These are phyloP conservation scores for Casuarina cunninghamiana DNA, from an alignment of 306 rosid species.

Conservation along the genomic window DNA sequence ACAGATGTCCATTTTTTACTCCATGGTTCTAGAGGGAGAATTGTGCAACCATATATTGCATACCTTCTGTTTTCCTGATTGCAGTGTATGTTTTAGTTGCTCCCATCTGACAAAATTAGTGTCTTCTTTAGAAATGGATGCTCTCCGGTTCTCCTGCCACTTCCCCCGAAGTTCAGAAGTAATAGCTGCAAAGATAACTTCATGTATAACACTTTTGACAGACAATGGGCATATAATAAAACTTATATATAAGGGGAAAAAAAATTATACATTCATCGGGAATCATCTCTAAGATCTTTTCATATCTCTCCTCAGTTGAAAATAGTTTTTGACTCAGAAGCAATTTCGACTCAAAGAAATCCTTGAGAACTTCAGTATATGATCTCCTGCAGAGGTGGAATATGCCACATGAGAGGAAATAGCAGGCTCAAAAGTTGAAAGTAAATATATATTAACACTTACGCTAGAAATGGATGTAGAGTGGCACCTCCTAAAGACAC, in stretches of 20 bases:
- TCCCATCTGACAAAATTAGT: slow-evolving; percentile 76
- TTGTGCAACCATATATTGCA: not conserved
- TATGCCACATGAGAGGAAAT: slow-evolving; percentile 32
- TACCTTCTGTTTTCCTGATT: slow-evolving; percentile 81
- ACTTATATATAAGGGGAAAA: not conserved
- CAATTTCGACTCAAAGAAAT: slow-evolving; percentile 65
- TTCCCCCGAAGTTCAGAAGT: slow-evolving; percentile 80
- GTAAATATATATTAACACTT: slow-evolving; percentile 37
- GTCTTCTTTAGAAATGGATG: slow-evolving; percentile 66
- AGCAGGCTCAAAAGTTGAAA: slow-evolving; percentile 21
- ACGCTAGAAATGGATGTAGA: slow-evolving; percentile 85
- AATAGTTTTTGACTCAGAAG: slow-evolving; percentile 66
- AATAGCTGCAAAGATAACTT: slow-evolving; percentile 60
- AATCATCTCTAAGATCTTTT: slow-evolving; percentile 78
- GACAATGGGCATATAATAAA: not conserved
- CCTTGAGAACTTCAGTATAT: slow-evolving; percentile 67
- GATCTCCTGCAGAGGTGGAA: slow-evolving; percentile 60
- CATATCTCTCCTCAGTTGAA: slow-evolving; percentile 78
- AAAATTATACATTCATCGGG: slow-evolving; percentile 65
- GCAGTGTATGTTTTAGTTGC: slow-evolving; percentile 67
- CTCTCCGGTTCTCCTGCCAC: slow-evolving; percentile 72
- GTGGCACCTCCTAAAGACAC: slow-evolving; percentile 60
- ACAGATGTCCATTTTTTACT: not conserved
- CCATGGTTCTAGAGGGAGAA: not conserved
- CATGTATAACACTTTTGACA: slow-evolving; percentile 9